Evolutionary conservation across 2,329 filamentous ascomycete genomes (phyloP), one percentile per base, ranked within the genome.

Genomic region (Calonectria pseudoturangicola): DNA sequence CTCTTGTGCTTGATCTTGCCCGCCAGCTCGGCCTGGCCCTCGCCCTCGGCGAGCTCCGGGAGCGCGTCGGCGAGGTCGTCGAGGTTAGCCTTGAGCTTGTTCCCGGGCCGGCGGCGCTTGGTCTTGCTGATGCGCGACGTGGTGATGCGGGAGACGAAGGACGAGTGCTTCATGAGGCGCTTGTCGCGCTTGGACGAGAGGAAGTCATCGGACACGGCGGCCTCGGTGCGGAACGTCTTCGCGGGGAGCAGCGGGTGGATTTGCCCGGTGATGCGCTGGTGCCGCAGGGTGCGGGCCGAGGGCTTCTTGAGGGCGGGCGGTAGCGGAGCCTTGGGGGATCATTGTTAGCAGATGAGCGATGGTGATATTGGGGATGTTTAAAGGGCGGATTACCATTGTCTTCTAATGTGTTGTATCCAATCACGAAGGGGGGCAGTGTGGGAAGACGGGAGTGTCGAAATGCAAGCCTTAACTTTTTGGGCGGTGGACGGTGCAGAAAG

Each of bases 161-260:
- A 86, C 0, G 93, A 93, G 87, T 95, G 95, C 82, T 95, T 96
- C 79, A 97, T 94, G 41, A 89, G 86, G 28, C 93, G 93, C 87
- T 96, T 98, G 86, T 97, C 94, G 81, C 91, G 92, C 85, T 98
- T 98, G 75, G 89, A 92, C 68, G 92, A 89, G 73, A 92, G 86
- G 84, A 96, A 96, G 73, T 82, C 75, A 81, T 92, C 89, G 56
- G 87, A 83, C 16, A 89, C 87, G 60, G 85, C 81, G 76, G 89
- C 88, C 77, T 88, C 85, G 62, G 85, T 81, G 66, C 88, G 89
- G 82, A 89, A 88, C 15, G 87, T 85, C 79, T 88, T 89, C 81
- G 87, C 84, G 64, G 90, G 88, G 27, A 88, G 83, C 73, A 89
- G 86, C 13, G 87, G 87, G 81, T 89, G 86, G 77, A 86, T 84